Percentiles rank a stretch among this genome's conserved stretches.
Conservation (phyloP, 2,329 filamentous ascomycete species). For the Aspergillus quadricinctus region DNA sequence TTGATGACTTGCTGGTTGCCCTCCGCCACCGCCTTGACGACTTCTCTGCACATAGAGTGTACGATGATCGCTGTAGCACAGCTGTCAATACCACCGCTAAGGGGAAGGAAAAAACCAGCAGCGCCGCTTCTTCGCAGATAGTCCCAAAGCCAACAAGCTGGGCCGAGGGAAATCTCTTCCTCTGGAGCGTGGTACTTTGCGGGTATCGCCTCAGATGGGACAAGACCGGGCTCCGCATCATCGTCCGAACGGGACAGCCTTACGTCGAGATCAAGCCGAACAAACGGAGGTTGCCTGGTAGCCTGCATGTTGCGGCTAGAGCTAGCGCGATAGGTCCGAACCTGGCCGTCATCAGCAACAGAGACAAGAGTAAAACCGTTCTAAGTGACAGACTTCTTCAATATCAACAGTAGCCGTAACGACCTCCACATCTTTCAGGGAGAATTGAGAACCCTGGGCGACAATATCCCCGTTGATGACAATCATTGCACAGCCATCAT, state of each 20-base stretch:
- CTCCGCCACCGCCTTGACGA: conserved; percentile 31
- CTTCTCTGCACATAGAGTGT: conserved; percentile 37
- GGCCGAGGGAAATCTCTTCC: conserved; percentile 63
- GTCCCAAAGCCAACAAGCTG: conserved; percentile 61
- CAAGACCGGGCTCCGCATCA: conserved; percentile 43
- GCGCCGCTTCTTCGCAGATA: conserved; percentile 36
- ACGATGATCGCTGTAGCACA: conserved; percentile 38
- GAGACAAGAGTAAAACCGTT: conserved; percentile 25
- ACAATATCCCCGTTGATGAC: conserved; percentile 59
- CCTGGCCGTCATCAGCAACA: conserved; percentile 23
- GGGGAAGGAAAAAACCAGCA: conserved; percentile 37
- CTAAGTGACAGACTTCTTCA: conserved; percentile 60
- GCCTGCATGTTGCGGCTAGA: conserved; percentile 33
- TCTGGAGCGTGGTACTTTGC: conserved; percentile 58
- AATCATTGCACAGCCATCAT: conserved; percentile 61
- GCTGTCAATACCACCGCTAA: conserved; percentile 39
- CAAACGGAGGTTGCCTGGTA: conserved; percentile 26
- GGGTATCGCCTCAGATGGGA: conserved; percentile 43
- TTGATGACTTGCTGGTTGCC: conserved; percentile 49
- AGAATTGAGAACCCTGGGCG: conserved; percentile 64
- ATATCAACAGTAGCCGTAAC: conserved; percentile 63
- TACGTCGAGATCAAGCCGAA: conserved; percentile 36
- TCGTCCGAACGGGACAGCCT: conserved; percentile 30
- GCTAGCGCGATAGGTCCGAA: conserved; percentile 27
- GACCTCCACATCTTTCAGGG: conserved; percentile 61